Base-by-base conservation (phyloP, 2,329 filamentous ascomycete species). In the Didymosphaeria variabile region DNA sequence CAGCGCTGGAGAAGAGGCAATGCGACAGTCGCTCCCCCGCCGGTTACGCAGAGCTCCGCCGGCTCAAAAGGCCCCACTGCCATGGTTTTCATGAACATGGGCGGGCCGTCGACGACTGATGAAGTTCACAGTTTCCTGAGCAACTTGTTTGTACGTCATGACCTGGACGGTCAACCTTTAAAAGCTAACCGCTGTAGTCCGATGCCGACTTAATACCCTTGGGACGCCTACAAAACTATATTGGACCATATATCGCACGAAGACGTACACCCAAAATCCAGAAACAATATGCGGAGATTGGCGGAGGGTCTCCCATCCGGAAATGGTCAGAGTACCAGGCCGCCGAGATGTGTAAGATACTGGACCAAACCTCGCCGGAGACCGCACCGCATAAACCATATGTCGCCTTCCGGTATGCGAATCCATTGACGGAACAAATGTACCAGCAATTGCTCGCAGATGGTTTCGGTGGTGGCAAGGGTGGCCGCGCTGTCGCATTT, bases 51-150 rank as follows among this genome's bases (percentile, higher is more conserved):
- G 77, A 86, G 93, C 85, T 84, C 86, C 7, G 87, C 87, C 0
- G 87, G 85, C 52, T 84, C 86, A 2, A 86, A 92, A 74, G 94
- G 94, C 0, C 93, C 94, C 8, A 99, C 95, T 5, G 95, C 95
- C 46, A 98, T 99, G 88, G 95, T 99, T 15, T 97, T 99, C 75
- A 88, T 99, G 82, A 99, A 99, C 81, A 99, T 99, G 95, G 95
- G 95, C 62, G 95, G 95, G 0, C 95, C 95, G 3, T 91, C 92
- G 1, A 97, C 91, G 4, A 91, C 90, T 5, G 87, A 90, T 68
- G 93, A 99, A 82, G 95, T 99, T 38, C 90, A 90, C 70, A 88
- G 90, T 79, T 99, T 98, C 75, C 82, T 99, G 51, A 95, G 91
- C 77, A 89, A 94, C 70, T 84, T 99, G 68, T 99, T 99, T 81